A percentile compares a stretch with the other conserved stretches of the same genome.
These are phyloP conservation scores for Aphanomyces cochlioides DNA, from an alignment of 352 stramenopile genomes.

Conservation along the genomic window DNA sequence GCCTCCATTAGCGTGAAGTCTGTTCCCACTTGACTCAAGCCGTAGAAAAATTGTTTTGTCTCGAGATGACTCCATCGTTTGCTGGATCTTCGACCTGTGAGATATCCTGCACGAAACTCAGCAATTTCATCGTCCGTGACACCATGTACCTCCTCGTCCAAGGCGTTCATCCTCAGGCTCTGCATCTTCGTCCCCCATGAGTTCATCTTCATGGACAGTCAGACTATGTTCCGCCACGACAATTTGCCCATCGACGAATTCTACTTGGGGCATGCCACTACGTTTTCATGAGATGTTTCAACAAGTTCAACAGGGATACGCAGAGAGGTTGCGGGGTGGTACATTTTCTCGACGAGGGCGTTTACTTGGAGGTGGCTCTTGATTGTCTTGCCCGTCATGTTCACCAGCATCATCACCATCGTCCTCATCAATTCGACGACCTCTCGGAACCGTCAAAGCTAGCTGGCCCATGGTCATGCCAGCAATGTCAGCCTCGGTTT, in stretches of 20 bases:
- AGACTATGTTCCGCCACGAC: constrained; percentile 69
- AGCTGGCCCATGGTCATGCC: constrained; percentile 84
- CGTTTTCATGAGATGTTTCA: not conserved
- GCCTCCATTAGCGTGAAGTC: constrained; percentile 88
- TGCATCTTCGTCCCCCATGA: constrained; percentile 36
- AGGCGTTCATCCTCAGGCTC: constrained; percentile 36
- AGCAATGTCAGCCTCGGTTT: constrained; percentile 35
- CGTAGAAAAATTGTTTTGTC: constrained; percentile 88
- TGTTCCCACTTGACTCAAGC: constrained; percentile 71
- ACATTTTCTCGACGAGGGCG: not conserved
- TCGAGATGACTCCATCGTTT: constrained; percentile 71
- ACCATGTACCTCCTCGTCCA: constrained; percentile 43
- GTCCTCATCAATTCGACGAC: constrained; percentile 49
- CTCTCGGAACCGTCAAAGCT: constrained; percentile 67
- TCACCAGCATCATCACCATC: constrained; percentile 34
- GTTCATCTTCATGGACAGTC: constrained; percentile 50
- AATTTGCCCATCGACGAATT: constrained; percentile 85
- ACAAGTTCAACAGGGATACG: not conserved
- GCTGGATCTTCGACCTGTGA: constrained; percentile 5
- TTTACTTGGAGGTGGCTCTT: not conserved
- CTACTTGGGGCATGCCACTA: constrained; percentile 47
- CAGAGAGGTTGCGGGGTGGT: constrained; percentile 54
- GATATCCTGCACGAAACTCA: constrained; percentile 17
- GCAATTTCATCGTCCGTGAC: constrained; percentile 38
- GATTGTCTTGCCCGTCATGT: not conserved